Base-by-base conservation (phyloP, 1,284 basidiomycete species). In the Cutaneotrichosporon mucoides region DNA sequence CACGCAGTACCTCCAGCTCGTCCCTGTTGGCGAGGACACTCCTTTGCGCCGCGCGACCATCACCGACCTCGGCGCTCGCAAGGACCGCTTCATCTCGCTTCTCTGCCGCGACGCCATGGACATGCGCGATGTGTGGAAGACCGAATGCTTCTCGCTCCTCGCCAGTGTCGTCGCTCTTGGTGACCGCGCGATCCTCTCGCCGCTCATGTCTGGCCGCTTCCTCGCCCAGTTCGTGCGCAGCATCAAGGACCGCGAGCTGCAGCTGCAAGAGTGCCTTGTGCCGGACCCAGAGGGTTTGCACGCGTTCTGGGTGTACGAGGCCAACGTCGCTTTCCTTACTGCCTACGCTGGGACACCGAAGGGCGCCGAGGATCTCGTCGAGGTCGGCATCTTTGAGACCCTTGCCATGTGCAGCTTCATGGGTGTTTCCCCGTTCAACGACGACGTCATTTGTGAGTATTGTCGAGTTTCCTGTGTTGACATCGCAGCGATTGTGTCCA, bases 61-160 rank as follows among this genome's bases (percentile, higher is more conserved):
- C 7, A 72, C 81, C 0, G 80, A 88, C 55, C 78, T 84, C 37
- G 81, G 86, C 57, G 63, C 73, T 1, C 73, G 76, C 40, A 76
- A 79, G 50, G 94, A 96, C 60, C 84, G 88, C 4, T 79, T 99
- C 16, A 82, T 94, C 0, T 79, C 86, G 0, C 82, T 86, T n/a
- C 81, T 97, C 35, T 87, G 90, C 41, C 84, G 91, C 15, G 95
- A 99, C 72, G 93, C 92, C 1, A 88, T 94, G 59, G 93, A 97
- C 68, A 93, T 92, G 9, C 86, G 88, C 36, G 93, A 97, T 72
- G 90, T 98, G 0, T 98, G 94, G 93, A 91, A 93, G 79, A 95
- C 94, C n/a, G 70, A 76, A 60, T 15, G 86, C 94, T 35, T 88
- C 90, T 15, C 66, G 52, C 65, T 69, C 34, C 66, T 56, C 80